phyloP scores from a whole-genome alignment of 176 grass and related monocot species.

The Juncus effusus region DNA sequence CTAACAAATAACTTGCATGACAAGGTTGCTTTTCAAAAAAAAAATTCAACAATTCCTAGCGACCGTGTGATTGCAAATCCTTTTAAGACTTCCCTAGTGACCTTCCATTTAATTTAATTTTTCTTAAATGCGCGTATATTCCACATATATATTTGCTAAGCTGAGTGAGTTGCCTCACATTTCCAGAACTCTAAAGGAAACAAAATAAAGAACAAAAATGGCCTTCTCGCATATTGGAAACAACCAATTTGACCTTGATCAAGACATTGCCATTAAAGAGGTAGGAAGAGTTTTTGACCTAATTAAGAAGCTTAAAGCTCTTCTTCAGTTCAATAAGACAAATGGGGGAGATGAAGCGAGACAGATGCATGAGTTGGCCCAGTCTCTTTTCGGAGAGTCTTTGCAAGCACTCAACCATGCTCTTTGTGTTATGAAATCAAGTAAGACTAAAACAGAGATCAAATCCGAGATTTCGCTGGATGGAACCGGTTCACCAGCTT shows the following conservation, averaged over 20 bases:
- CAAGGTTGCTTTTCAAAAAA: too few species aligned
- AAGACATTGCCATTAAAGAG: conserved; percentile 22
- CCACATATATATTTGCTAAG: background rate
- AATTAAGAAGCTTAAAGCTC: conserved; percentile 8
- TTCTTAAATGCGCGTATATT: background rate
- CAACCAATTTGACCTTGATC: background rate
- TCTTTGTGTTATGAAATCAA: conserved; percentile 16
- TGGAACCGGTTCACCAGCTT: background rate
- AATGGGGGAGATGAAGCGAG: background rate
- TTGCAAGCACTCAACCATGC: conserved; percentile 19
- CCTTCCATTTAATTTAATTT: too few species aligned
- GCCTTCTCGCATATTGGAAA: background rate
- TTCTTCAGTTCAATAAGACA: conserved; percentile 9
- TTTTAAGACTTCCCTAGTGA: too few species aligned
- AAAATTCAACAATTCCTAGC: too few species aligned
- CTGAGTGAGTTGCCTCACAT: background rate
- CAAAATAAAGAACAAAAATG: conserved; percentile 2
- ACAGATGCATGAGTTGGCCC: conserved; percentile 8
- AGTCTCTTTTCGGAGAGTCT: conserved; percentile 23
- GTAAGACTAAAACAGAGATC: background rate
- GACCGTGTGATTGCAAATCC: too few species aligned
- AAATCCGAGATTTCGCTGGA: background rate
- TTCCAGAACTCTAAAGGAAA: background rate
- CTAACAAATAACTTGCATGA: too few species aligned
- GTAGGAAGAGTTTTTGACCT: conserved; percentile 25